Evolutionary conservation across 2,329 filamentous ascomycete species (phyloP).

Genomic region (Magnaporthiopsis poae): DNA sequence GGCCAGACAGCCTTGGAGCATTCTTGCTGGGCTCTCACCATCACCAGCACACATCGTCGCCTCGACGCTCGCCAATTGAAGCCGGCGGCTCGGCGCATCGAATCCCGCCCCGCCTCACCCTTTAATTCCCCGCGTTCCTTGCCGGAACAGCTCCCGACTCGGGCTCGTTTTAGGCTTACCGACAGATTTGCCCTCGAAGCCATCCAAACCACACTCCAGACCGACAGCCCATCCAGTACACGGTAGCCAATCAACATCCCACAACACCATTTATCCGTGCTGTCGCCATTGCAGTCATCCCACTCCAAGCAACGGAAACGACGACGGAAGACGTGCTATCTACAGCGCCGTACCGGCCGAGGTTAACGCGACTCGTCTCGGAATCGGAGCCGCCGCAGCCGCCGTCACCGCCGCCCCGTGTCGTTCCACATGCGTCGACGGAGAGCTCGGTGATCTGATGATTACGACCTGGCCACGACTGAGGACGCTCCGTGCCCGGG

Average conservation of each 20-base stretch:
- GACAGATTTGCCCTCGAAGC: background rate
- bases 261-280: background rate
- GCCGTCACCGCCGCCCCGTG: background rate
- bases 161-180: background rate
- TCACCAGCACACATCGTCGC: background rate
- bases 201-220: background rate
- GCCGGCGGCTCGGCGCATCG: background rate
- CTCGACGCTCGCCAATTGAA: background rate
- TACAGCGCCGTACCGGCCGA: background rate
- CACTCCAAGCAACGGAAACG: background rate
- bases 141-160: background rate
- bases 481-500: slow-evolving; percentile 4
- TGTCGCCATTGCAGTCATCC: background rate
- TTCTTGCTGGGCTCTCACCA: background rate
- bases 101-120: background rate
- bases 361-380: background rate
- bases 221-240: background rate
- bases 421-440: slow-evolving; percentile 8
- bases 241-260: background rate
- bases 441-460: slow-evolving; percentile 6
- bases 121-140: background rate
- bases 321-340: background rate
- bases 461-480: slow-evolving; percentile 3
- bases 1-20: background rate
- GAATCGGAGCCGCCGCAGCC: slow-evolving; percentile 1